Evolutionary conservation across 148 eudicot genomes (phyloP), one percentile per base, ranked within the genome.

Genomic region (Camellia sinensis): DNA sequence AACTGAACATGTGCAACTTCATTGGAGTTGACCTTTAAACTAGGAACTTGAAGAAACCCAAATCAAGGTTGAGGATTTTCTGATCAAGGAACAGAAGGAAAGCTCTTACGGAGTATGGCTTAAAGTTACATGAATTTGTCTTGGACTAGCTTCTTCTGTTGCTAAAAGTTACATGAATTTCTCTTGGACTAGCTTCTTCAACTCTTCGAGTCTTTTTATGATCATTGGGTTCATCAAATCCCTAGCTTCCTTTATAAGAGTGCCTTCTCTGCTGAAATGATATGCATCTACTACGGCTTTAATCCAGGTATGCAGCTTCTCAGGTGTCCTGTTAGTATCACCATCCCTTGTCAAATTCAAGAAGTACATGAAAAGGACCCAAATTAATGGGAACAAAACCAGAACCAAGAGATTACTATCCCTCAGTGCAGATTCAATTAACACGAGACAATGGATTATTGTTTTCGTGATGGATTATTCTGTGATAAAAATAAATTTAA

Each of bases 311-410:
- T 89, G 89, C 68, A 95, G 85, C 85, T 86, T 79, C 85, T 86
- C 90, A 0, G 99, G 99, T n/a, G 99, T 95, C 89, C 99, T 95
- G 90, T 80, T n/a, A 70, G 19, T 63, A 52, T n/a, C 59, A 37
- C 67, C 41, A 64, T 57, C 15, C 1, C 48, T 9, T 7, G 48
- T 21, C 6, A 61, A 15, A 46, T 45, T 41, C 37, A 5, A 40
- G 37, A 52, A 52, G 22, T 14, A 29, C 3, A 15, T 3, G 13
- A 52, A 71, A 53, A 73, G 45, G 19, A 21, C 54, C n/a, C 15
- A 70, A 45, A 68, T 18, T 48, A 56, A 6, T 3, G 48, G 21
- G 3, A 56, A 40, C 19, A 74, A 14, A 37, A 73, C 45, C 13
- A 15, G 46, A 3, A 54, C 19, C 22, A 18, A 54, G 46, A 57